Evolutionary conservation across 257 asterid species (phyloP).

Genomic region (Fraxinus pennsylvanica): DNA sequence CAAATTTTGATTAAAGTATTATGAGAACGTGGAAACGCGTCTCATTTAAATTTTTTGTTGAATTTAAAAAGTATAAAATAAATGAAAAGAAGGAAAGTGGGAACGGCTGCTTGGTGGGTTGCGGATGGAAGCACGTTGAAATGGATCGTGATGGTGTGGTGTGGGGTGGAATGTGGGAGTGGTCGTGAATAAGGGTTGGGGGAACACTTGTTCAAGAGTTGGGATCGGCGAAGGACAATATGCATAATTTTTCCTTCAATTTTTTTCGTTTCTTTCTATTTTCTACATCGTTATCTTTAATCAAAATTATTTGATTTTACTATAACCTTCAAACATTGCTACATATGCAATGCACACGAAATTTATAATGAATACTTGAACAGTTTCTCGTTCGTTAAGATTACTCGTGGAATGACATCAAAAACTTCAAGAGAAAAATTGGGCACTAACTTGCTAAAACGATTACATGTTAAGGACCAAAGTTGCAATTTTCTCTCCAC

Average conservation of each 20-base stretch:
- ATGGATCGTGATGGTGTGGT: too few species aligned
- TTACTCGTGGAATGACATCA: background rate
- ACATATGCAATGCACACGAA: background rate
- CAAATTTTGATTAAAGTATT: background rate
- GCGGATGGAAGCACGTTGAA: too few species aligned
- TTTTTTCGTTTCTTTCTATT: too few species aligned
- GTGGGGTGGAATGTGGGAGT: too few species aligned
- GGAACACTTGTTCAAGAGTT: too few species aligned
- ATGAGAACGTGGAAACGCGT: background rate
- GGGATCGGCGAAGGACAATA: too few species aligned
- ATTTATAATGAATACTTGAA: background rate
- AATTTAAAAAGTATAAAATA: background rate
- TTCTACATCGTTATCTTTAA: too few species aligned
- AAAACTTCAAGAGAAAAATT: background rate
- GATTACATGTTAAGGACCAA: background rate
- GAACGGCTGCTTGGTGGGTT: too few species aligned
- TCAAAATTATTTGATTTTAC: too few species aligned
- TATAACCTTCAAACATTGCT: background rate
- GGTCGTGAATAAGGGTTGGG: too few species aligned
- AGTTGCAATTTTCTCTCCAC: background rate
- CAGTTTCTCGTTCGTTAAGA: background rate
- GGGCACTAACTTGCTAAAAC: background rate
- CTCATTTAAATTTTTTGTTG: background rate
- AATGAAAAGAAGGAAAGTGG: background rate
- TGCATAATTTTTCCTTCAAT: too few species aligned